Percentiles rank a stretch among this genome's conserved stretches.
These are phyloP conservation scores for Lentinula novae-zelandiae DNA, from an alignment of 1,284 basidiomycete species.

Conservation along the genomic window DNA sequence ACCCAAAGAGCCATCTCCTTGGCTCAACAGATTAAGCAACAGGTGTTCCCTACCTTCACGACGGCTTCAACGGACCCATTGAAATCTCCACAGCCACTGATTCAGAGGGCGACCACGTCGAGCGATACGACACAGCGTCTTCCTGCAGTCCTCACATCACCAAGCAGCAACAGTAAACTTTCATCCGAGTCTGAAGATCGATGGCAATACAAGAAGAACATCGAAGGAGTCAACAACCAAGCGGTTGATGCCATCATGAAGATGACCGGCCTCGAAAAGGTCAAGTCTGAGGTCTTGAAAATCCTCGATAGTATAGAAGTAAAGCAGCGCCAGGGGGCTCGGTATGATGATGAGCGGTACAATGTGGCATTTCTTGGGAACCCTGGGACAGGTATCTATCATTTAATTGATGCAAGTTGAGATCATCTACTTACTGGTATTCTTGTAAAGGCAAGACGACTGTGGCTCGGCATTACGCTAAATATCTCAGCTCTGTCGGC, in stretches of 20 bases:
- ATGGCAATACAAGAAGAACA: conserved; percentile 47
- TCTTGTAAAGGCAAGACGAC: conserved; percentile 58
- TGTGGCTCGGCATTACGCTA: conserved; percentile 60
- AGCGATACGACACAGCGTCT: neutral
- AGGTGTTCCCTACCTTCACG: neutral
- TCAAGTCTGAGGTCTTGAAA: conserved; percentile 45
- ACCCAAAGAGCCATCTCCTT: neutral
- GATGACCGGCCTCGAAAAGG: conserved; percentile 55
- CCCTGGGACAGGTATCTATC: conserved; percentile 47
- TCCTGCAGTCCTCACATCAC: neutral
- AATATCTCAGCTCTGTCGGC: conserved; percentile 51
- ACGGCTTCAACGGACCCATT: neutral
- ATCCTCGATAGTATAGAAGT: conserved; percentile 53
- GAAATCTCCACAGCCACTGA: neutral
- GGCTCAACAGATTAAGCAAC: neutral
- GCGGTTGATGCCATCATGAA: conserved; percentile 53
- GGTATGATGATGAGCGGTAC: conserved; percentile 46
- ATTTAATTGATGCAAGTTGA: neutral
- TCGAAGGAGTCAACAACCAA: conserved; percentile 40
- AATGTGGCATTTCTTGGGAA: conserved; percentile 55
- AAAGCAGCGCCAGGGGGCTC: conserved; percentile 38
- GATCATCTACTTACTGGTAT: neutral
- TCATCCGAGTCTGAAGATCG: conserved; percentile 29
- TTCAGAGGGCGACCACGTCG: neutral
- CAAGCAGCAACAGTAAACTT: neutral